A percentile compares a stretch with the other conserved stretches of the same genome.
phyloP scores from a whole-genome alignment of 306 rosid genomes.

The Prunus armeniaca region DNA sequence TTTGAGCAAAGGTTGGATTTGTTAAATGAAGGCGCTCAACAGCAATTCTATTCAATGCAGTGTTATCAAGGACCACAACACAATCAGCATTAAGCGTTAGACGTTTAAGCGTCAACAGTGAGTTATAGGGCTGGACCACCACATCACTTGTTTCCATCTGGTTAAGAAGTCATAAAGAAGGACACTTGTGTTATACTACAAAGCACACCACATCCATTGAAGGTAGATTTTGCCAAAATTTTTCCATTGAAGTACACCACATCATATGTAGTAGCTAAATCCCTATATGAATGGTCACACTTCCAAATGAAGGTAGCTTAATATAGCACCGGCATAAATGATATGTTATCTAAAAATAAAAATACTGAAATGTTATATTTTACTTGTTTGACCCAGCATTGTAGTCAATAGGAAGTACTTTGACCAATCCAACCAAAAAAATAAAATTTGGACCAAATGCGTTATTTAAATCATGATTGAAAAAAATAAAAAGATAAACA shows the following conservation, averaged over 20 bases:
- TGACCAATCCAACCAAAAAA: background rate
- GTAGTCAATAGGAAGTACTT: background rate
- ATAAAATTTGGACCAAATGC: background rate
- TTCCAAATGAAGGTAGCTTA: background rate
- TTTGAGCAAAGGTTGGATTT: slow-evolving; percentile 93
- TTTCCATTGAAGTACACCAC: no score
- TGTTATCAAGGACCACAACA: slow-evolving; percentile 97
- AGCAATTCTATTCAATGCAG: slow-evolving; percentile 94
- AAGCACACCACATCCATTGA: background rate
- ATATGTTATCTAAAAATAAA: background rate
- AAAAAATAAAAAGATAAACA: background rate
- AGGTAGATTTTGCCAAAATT: background rate
- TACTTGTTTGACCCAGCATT: slow-evolving; percentile 2
- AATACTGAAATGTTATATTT: background rate
- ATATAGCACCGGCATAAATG: background rate
- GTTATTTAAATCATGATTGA: background rate
- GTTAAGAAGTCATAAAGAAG: slow-evolving; percentile 28
- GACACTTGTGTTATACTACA: background rate
- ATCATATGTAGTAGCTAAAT: background rate
- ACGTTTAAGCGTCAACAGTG: slow-evolving; percentile 92
- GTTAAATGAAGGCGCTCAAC: slow-evolving; percentile 97
- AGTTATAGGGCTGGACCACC: slow-evolving; percentile 98
- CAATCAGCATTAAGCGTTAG: slow-evolving; percentile 96
- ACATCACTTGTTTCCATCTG: slow-evolving; percentile 99
- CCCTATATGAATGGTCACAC: background rate